Evolutionary conservation across 1,284 basidiomycete species (phyloP), one percentile per base, ranked within the genome.

Genomic region (Leccinum huronense): DNA sequence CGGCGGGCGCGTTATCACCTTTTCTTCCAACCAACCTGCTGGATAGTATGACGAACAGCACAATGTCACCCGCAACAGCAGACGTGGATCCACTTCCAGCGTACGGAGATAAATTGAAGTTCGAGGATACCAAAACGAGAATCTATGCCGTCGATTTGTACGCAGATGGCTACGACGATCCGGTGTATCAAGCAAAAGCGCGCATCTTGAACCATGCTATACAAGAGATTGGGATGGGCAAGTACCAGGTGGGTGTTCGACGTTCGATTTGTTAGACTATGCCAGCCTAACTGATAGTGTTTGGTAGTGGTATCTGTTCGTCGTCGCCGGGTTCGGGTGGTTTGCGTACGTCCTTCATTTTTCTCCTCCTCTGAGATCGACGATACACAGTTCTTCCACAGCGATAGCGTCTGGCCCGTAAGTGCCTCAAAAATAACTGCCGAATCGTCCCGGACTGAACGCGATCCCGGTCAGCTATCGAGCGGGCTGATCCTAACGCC

Each of bases 291-390:
- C 9, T 33, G 31, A 9, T 55, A 3, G 8, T 11, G 6, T 9
- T n/a, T 16, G 7, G 16, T 61, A 86, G 85, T 85, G 84, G 84
- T 76, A 73, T 69, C 73, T 88, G 2, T 88, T 87, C 69, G 69
- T 81, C 14, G 83, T 87, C 5, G 80, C 86, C 2, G 86, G 86
- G 9, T 88, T 90, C 73, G 89, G 88, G 55, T 90, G 88, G 84
- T 84, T 90, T 59, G 83, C 86, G 86, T 88, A 73, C 68, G 86
- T 77, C 19, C 36, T 68, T 23, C n/a, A 11, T 19, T 10, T 53
- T 55, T 19, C 11, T 10, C 3, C 23, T 13, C 13, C 1, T 53
- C 23, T 5, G 1, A 38, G 16, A 8, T 23, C 59, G 27, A 51
- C 34, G n/a, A 27, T 27, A 27, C 23, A 27, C 23, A 27, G 23